phyloP scores from a whole-genome alignment of 2,329 filamentous ascomycete species.

The Aspergillus sp. region DNA sequence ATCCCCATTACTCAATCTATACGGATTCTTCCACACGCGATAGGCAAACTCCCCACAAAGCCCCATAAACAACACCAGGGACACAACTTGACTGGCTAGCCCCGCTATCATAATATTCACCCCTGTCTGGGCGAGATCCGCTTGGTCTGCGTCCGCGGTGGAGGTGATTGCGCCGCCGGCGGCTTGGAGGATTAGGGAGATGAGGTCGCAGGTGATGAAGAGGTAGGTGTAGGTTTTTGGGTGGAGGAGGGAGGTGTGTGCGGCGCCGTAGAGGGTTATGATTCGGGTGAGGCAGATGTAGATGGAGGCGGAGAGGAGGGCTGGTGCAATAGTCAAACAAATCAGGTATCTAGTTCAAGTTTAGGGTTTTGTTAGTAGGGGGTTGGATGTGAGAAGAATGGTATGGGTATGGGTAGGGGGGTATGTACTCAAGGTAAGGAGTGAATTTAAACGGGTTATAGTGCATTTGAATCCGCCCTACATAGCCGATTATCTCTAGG shows the following conservation, averaged over 20 bases:
- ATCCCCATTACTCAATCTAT: conserved; percentile 3
- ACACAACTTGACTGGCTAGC: conserved; percentile 61
- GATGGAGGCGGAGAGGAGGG: conserved; percentile 64
- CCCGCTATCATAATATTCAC: conserved; percentile 67
- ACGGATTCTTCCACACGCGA: conserved; percentile 28
- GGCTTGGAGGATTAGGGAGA: conserved; percentile 63
- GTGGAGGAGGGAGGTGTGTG: conserved; percentile 34
- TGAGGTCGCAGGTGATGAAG: conserved; percentile 65
- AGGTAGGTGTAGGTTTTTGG: conserved; percentile 38
- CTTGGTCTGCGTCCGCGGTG: conserved; percentile 6
- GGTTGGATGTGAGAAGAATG: no score
- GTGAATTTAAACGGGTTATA: conserved; percentile 48
- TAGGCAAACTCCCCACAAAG: conserved; percentile 55
- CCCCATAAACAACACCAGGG: conserved; percentile 56
- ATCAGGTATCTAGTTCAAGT: conserved; percentile 56
- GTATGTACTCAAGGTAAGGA: conserved; percentile 47
- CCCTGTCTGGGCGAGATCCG: conserved; percentile 38
- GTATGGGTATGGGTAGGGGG: not conserved
- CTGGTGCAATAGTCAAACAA: conserved; percentile 65
- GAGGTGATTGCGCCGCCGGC: conserved; percentile 43
- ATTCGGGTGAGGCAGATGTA: conserved; percentile 55
- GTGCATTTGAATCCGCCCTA: conserved; percentile 58
- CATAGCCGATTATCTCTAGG: conserved; percentile 62
- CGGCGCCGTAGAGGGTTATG: conserved; percentile 39
- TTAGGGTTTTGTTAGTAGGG: not conserved